Evolutionary conservation across 352 stramenopile species (phyloP).

Genomic region (Phytopythium aichiense): DNA sequence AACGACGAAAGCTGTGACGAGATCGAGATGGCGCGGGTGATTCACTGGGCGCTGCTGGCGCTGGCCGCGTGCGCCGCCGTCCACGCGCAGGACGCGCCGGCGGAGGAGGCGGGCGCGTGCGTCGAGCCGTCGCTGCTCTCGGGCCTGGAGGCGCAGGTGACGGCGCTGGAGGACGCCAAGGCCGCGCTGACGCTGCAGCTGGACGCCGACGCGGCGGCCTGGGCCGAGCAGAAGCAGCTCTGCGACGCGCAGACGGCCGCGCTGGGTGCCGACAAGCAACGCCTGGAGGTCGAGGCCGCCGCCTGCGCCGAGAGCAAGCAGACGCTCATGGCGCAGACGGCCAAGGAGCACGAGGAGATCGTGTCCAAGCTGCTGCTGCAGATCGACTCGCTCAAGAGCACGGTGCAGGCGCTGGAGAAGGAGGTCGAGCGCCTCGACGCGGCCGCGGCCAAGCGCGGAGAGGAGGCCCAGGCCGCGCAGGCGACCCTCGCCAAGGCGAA

Average conservation of each 20-base stretch:
- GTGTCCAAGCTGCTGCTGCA: constrained; percentile 23
- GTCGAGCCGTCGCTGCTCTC: constrained; percentile 34
- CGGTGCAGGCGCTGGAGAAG: constrained; percentile 17
- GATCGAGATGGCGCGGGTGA: constrained; percentile 30
- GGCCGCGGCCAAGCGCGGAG: constrained; percentile 11
- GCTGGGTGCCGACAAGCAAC: constrained; percentile 21
- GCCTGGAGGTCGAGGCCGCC: constrained; percentile 27
- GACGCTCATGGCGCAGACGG: constrained; percentile 25
- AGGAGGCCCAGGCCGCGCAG: constrained; percentile 19
- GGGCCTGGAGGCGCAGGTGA: constrained; percentile 43
- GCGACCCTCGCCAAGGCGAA: constrained; percentile 29
- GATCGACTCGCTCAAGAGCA: constrained; percentile 15
- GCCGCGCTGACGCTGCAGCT: constrained; percentile 34
- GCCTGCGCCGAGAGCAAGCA: constrained; percentile 35
- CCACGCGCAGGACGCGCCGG: constrained; percentile 16
- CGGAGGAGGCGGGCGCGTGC: constrained; percentile 10
- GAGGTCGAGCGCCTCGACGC: constrained; percentile 14
- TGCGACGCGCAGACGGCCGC: constrained; percentile 16
- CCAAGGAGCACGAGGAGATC: constrained; percentile 29
- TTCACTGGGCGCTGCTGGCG: constrained; percentile 32
- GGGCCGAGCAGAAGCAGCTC: constrained; percentile 23
- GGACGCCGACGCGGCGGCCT: constrained; percentile 24
- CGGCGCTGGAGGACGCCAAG: constrained; percentile 34
- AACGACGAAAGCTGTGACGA: background rate
- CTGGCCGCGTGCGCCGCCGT: constrained; percentile 30